Percentiles rank a stretch among this genome's conserved stretches.
phyloP scores from a whole-genome alignment of 805 yeast species.

The Starmerella apicola region DNA sequence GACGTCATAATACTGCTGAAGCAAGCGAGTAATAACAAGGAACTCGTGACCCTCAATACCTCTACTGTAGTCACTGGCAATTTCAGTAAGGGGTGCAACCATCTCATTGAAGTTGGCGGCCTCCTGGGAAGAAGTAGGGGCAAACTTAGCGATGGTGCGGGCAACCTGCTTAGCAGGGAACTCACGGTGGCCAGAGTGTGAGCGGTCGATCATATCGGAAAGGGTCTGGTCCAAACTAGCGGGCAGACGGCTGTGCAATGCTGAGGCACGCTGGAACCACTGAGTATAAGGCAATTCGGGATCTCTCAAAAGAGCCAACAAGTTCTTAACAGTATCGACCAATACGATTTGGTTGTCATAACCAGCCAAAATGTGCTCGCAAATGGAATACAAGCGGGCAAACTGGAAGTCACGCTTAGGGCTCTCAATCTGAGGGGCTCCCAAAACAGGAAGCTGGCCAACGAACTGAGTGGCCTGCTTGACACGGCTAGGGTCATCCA shows the following conservation, averaged over 20 bases:
- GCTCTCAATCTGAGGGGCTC: constrained; percentile 73
- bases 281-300: constrained; percentile 83
- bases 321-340: constrained; percentile 64
- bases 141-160: constrained; percentile 58
- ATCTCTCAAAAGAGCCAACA: constrained; percentile 62
- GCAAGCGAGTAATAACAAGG: constrained; percentile 52
- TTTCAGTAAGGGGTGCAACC: constrained; percentile 59
- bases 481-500: constrained; percentile 94
- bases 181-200: constrained; percentile 53
- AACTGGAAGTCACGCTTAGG: constrained; percentile 71
- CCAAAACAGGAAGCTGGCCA: constrained; percentile 83
- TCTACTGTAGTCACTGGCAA: constrained; percentile 55
- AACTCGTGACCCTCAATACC: constrained; percentile 82
- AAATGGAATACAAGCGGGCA: constrained; percentile 42
- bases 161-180: constrained; percentile 86
- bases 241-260: constrained; percentile 85
- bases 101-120: constrained; percentile 39
- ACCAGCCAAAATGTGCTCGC: constrained; percentile 74
- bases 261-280: constrained; percentile 77
- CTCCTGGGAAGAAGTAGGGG: constrained; percentile 38
- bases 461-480: constrained; percentile 93
- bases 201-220: constrained; percentile 52
- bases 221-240: constrained; percentile 58
- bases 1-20: constrained; percentile 60
- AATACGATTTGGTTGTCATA: constrained; percentile 91